Percentiles rank a stretch among this genome's conserved stretches.
These are phyloP conservation scores for Mariannaea elegans DNA, from an alignment of 2,329 filamentous ascomycete species.

Conservation along the genomic window DNA sequence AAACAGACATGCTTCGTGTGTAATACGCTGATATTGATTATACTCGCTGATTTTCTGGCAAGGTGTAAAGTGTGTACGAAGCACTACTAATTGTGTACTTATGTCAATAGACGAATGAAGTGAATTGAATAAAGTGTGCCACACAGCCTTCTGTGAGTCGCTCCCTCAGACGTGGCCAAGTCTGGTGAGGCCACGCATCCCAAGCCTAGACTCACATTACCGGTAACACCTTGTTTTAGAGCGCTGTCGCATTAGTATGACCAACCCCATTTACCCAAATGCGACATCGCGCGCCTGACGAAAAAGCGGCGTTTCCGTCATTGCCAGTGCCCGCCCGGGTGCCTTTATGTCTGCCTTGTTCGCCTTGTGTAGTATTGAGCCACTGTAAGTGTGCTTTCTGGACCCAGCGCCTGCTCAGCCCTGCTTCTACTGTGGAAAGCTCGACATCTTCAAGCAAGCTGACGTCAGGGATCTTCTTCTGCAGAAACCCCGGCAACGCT, in stretches of 20 bases:
- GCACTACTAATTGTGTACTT: too few relatives aligned
- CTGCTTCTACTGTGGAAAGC: background rate
- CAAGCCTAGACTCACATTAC: background rate
- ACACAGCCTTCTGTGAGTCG: background rate
- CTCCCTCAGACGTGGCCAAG: background rate
- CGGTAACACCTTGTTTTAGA: background rate
- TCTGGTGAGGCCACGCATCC: background rate
- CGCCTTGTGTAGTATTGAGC: background rate
- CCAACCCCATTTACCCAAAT: background rate
- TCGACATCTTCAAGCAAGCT: background rate
- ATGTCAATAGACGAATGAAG: background rate
- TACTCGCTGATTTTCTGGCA: too few relatives aligned
- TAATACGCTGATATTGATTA: too few relatives aligned
- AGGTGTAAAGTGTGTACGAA: too few relatives aligned
- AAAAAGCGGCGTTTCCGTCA: background rate
- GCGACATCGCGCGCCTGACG: background rate
- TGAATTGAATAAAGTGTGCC: background rate
- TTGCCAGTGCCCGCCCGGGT: background rate
- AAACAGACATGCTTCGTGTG: too few relatives aligned
- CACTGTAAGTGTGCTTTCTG: background rate
- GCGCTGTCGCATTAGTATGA: background rate
- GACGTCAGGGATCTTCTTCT: background rate
- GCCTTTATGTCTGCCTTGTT: background rate
- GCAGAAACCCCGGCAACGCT: background rate
- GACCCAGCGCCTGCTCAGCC: background rate